phyloP scores from a whole-genome alignment of 2,329 filamentous ascomycete genomes.

The Diplodia intermedia region DNA sequence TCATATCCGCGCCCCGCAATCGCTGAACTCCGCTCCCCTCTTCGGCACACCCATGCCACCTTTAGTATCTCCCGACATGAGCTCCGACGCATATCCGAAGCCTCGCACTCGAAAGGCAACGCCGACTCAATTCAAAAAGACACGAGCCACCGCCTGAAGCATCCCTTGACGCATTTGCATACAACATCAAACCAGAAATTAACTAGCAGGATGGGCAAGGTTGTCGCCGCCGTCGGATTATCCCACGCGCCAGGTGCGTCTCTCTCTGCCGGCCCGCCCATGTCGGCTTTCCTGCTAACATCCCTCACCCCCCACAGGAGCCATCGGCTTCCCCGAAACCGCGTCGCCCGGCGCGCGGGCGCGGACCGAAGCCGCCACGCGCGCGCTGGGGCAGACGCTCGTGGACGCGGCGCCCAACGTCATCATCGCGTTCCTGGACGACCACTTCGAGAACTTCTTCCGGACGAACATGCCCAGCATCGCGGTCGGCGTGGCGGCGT shows the following conservation, averaged over 20 bases:
- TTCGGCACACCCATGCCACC: no score
- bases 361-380: slow-evolving; percentile 40
- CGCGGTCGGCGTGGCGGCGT: slow-evolving; percentile 39
- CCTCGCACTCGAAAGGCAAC: no score
- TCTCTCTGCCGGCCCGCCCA: no score
- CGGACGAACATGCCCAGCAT: slow-evolving; percentile 42
- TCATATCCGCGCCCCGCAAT: no score
- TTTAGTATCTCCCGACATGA: no score
- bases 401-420: slow-evolving; percentile 41
- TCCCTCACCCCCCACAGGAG: slow-evolving; percentile 32
- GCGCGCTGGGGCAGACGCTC: slow-evolving; percentile 40
- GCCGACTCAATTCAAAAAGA: no score
- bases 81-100: no score
- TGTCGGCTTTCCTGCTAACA: not conserved
- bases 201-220: slow-evolving; percentile 31
- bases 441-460: slow-evolving; percentile 45
- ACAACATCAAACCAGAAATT: no score
- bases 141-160: no score
- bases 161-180: no score
- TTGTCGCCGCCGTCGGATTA: slow-evolving; percentile 33
- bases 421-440: slow-evolving; percentile 44
- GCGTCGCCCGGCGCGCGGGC: slow-evolving; percentile 38
- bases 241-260: slow-evolving; percentile 33
- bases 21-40: no score
- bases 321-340: slow-evolving; percentile 43